Evolutionary conservation across 2,329 filamentous ascomycete species (phyloP).

Genomic region (Coleophoma cylindrospora): DNA sequence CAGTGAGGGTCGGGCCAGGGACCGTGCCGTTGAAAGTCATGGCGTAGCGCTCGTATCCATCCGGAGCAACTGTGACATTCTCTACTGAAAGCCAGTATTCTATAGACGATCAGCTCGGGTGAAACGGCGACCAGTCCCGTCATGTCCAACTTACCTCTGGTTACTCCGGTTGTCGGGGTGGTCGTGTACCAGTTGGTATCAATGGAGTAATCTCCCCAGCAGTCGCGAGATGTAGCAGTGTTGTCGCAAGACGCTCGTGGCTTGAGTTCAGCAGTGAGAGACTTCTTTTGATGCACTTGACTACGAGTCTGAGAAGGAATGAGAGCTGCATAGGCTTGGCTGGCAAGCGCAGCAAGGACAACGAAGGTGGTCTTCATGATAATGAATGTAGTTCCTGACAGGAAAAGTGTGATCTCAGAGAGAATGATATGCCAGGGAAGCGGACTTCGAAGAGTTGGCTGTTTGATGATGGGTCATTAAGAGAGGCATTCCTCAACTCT

Average conservation of each 20-base stretch:
- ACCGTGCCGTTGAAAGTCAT: conserved; percentile 39
- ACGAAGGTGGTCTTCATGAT: conserved; percentile 21
- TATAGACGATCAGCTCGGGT: background rate
- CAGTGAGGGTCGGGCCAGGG: conserved; percentile 37
- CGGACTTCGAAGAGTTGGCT: background rate
- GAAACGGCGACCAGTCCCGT: too few relatives aligned
- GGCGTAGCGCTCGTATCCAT: conserved; percentile 35
- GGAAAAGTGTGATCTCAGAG: conserved; percentile 5
- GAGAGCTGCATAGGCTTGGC: conserved; percentile 13
- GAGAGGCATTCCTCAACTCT: background rate
- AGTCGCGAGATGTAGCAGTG: conserved; percentile 22
- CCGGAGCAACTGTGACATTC: conserved; percentile 36
- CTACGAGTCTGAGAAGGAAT: conserved; percentile 10
- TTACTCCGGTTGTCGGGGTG: conserved; percentile 27
- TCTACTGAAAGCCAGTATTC: conserved; percentile 38
- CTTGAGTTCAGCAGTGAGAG: conserved; percentile 4
- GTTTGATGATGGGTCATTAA: background rate
- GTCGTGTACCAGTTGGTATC: conserved; percentile 24
- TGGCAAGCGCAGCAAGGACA: conserved; percentile 12
- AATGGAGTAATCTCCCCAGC: conserved; percentile 26
- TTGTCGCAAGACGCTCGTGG: conserved; percentile 19
- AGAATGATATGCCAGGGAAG: background rate
- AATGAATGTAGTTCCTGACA: conserved; percentile 6
- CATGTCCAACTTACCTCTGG: conserved; percentile 20
- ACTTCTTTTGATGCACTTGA: background rate